Percentiles rank a stretch among this genome's conserved stretches.
Conservation (phyloP, 176 grass and related monocot genomes). For the Alloteropsis semialata region DNA sequence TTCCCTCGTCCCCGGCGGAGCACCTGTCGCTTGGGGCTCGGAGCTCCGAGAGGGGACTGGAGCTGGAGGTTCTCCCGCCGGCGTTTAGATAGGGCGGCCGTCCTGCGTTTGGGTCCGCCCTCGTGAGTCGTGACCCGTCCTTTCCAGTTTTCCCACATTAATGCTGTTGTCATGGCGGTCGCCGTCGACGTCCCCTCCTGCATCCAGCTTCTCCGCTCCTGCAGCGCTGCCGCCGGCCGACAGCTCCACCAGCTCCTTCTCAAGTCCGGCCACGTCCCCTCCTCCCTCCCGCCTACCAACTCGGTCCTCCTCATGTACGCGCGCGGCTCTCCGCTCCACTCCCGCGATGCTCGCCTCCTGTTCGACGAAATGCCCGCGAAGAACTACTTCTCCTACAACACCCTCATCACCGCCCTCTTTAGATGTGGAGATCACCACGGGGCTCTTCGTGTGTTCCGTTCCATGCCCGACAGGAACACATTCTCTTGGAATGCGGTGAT, state of each 20-base stretch:
- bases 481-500: conserved; percentile 60
- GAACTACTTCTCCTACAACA: conserved; percentile 65
- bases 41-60: no score
- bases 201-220: conserved; percentile 52
- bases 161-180: background rate
- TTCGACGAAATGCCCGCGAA: conserved; percentile 57
- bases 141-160: background rate
- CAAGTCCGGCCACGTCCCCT: conserved; percentile 53
- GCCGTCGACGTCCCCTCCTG: conserved; percentile 34
- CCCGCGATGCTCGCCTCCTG: conserved; percentile 25
- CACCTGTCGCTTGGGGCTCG: no score
- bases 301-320: conserved; percentile 65
- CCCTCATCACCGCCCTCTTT: conserved; percentile 40
- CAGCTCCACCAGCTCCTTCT: conserved; percentile 69
- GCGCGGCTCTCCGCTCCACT: background rate
- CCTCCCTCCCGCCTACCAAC: conserved; percentile 47
- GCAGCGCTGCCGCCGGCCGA: conserved; percentile 28
- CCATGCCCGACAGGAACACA: conserved; percentile 59
- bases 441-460: conserved; percentile 48
- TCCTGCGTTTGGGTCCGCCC: no score
- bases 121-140: no score
- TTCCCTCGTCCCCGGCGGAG: no score
- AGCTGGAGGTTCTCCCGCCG: no score
- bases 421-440: conserved; percentile 17
- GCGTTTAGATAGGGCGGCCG: no score